phyloP scores from a whole-genome alignment of 805 yeast genomes.

The Saccharomyces cerevisiae region DNA sequence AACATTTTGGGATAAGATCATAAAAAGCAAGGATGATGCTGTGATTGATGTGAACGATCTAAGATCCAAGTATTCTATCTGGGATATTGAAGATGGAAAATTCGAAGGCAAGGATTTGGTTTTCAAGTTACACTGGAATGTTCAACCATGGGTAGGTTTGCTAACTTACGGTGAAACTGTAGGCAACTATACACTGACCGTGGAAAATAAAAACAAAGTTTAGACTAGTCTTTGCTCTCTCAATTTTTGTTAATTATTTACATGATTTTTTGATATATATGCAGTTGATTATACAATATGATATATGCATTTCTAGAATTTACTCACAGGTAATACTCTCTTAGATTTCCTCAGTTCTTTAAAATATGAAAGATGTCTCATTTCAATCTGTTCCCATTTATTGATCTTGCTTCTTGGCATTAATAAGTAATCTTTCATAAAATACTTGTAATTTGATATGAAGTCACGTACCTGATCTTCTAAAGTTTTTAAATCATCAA shows the following conservation, averaged over 20 bases:
- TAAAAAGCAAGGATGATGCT: slow-evolving; percentile 53
- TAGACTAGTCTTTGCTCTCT: not conserved
- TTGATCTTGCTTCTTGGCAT: slow-evolving; percentile 15
- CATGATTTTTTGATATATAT: not conserved
- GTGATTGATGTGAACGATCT: slow-evolving; percentile 41
- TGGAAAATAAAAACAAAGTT: slow-evolving; percentile 3
- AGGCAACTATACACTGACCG: slow-evolving; percentile 14
- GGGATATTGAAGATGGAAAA: slow-evolving; percentile 59
- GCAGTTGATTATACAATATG: not conserved
- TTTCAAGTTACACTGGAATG: slow-evolving; percentile 75
- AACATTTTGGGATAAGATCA: slow-evolving; percentile 86
- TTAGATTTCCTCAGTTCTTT: slow-evolving; percentile 10
- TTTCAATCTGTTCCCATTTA: slow-evolving; percentile 20
- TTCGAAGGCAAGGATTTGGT: slow-evolving; percentile 56
- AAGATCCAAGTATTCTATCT: slow-evolving; percentile 72
- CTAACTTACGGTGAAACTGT: slow-evolving; percentile 56
- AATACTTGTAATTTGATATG: slow-evolving; percentile 23
- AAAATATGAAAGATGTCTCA: slow-evolving; percentile 11
- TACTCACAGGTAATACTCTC: not conserved
- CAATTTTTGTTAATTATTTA: not conserved
- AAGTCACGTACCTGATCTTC: slow-evolving; percentile 14
- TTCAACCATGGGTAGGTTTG: slow-evolving; percentile 87
- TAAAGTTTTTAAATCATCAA: slow-evolving; percentile 4
- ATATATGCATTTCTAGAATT: not conserved
- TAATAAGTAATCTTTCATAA: slow-evolving; percentile 28